Base-by-base conservation (phyloP, 192 early-diverging fungal genomes). In the Linnemannia zychae region DNA sequence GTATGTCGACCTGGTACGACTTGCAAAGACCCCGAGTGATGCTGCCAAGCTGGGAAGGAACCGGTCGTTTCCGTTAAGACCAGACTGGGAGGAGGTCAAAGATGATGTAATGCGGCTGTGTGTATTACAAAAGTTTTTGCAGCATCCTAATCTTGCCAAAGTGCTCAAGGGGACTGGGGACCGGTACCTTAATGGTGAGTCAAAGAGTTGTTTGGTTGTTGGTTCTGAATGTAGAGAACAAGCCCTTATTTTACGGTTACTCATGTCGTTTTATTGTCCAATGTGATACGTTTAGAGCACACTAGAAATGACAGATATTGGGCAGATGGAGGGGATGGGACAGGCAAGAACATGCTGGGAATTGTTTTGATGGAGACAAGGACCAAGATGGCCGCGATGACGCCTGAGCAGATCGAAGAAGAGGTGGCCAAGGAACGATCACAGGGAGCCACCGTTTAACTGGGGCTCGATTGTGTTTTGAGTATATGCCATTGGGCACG, bases 31-130 rank as follows among this genome's bases (percentile, higher is more conserved):
- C 0, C 81, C 91, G 0, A 49, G 90, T 4, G 77, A 76, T 40
- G 91, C 91, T 5, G 88, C 90, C 48, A 73, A 47, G 24, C 70
- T 91, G 46, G 91, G 90, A 1, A 76, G 91, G 38, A 70, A 75
- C 20, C 36, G 81, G 13, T 36, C 80, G 31, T 86, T 63, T 63
- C 71, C 66, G 0, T 65, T 88, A 60, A 68, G 90, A 47, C n/a
- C 72, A 3, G 87, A 91, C n/a, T 91, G 90, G 88, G 90, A 91
- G 69, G 70, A 74, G 4, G 50, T 79, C 37, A 89, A 91, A 63
- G 90, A 88, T 68, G 75, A 75, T 44, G 28, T 89, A 1, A 90
- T 90, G 90, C 52, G 48, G 4, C 50, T 75, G 2, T 88, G 84
- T 40, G 73, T 88, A 24, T 31, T 77, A 28, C 66, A 74, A 71